These are phyloP conservation scores for Chrysoporthe austroafricana DNA, from an alignment of 2,329 filamentous ascomycete genomes.

Conservation along the genomic window DNA sequence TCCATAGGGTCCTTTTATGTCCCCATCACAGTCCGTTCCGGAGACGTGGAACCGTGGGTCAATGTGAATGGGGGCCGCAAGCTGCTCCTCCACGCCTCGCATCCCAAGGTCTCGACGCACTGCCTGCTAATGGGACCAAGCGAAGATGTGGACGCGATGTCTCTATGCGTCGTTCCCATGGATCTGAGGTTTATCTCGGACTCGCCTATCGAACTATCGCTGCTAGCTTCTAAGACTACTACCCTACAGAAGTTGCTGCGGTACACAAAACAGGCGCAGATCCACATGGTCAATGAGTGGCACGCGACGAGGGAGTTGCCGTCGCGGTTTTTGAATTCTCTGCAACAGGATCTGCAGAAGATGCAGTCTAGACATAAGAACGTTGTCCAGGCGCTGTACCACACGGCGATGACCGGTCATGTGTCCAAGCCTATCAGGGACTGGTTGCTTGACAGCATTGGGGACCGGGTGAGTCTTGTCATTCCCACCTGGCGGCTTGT, in stretches of 20 bases:
- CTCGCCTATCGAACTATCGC: constrained; percentile 77
- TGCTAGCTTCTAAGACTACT: constrained; percentile 85
- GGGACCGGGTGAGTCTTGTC: constrained; percentile 66
- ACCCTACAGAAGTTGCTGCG: constrained; percentile 84
- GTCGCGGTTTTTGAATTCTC: constrained; percentile 73
- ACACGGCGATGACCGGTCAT: constrained; percentile 82
- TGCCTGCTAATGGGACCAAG: constrained; percentile 61
- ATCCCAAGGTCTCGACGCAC: constrained; percentile 77
- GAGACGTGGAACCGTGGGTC: constrained; percentile 13
- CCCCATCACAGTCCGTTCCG: constrained; percentile 15
- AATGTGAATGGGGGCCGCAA: constrained; percentile 38
- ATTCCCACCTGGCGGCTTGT: background rate
- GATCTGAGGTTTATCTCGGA: constrained; percentile 83
- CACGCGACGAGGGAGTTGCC: constrained; percentile 81
- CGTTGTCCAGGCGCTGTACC: constrained; percentile 78
- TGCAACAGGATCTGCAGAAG: constrained; percentile 75
- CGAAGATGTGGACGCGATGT: constrained; percentile 41
- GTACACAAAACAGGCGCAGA: constrained; percentile 81
- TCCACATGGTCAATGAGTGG: constrained; percentile 81
- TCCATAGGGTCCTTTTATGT: constrained; percentile 67
- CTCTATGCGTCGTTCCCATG: constrained; percentile 70
- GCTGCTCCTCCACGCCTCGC: constrained; percentile 67
- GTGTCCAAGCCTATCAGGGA: constrained; percentile 76
- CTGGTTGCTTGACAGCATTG: constrained; percentile 84
- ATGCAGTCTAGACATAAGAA: constrained; percentile 59